Percentiles rank a stretch among this genome's conserved stretches.
Evolutionary conservation across 768 basidiomycete species (phyloP).

Genomic region (Pleurotus giganteus): DNA sequence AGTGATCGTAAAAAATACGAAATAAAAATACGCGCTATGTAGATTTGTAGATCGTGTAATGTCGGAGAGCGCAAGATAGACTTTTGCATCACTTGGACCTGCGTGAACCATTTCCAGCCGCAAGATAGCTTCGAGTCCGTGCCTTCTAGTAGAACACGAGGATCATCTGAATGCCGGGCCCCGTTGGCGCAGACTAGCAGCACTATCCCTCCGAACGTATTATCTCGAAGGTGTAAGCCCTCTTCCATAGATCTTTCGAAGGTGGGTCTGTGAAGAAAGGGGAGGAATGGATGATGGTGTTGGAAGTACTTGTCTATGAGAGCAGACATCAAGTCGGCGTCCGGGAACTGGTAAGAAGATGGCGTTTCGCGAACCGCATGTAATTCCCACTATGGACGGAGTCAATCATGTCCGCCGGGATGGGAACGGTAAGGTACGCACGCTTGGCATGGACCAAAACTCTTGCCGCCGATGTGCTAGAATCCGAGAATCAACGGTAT

Average conservation of each 20-base stretch:
- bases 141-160: slow-evolving; percentile 50
- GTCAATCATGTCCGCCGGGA: no score
- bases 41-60: slow-evolving; percentile 72
- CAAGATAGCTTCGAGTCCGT: slow-evolving; percentile 37
- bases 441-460: slow-evolving; percentile 49
- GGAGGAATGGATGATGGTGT: slow-evolving; percentile 49
- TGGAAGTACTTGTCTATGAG: slow-evolving; percentile 69
- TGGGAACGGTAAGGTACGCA: slow-evolving; percentile 21
- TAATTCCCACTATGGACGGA: slow-evolving; percentile 30
- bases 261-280: slow-evolving; percentile 71
- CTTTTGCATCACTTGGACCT: slow-evolving; percentile 62
- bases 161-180: slow-evolving; percentile 51
- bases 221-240: slow-evolving; percentile 48
- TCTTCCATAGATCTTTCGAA: slow-evolving; percentile 54
- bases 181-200: slow-evolving; percentile 37
- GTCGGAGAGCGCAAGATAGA: slow-evolving; percentile 56
- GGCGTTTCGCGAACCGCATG: slow-evolving; percentile 20
- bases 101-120: slow-evolving; percentile 67
- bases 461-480: slow-evolving; percentile 36
- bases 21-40: slow-evolving; percentile 45
- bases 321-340: slow-evolving; percentile 45
- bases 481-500: slow-evolving; percentile 19
- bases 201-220: slow-evolving; percentile 44
- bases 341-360: slow-evolving; percentile 44
- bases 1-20: neutral